Percentiles rank a stretch among this genome's conserved stretches.
These are phyloP conservation scores for Urostyla sp. DNA, from an alignment of 73 alveolate genomes.

Conservation along the genomic window DNA sequence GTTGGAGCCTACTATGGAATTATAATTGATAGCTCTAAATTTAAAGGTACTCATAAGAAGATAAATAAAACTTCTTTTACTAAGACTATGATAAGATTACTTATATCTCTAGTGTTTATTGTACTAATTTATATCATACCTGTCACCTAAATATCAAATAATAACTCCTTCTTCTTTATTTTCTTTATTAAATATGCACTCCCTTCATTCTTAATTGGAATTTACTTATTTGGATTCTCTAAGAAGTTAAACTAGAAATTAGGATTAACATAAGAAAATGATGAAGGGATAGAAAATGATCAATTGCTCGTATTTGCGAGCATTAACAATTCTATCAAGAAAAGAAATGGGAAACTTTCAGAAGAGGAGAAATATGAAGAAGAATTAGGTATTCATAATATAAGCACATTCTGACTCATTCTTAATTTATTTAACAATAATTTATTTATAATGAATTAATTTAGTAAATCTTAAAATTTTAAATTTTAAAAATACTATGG, in stretches of 20 bases:
- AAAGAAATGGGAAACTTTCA: too few species aligned
- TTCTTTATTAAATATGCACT: slow-evolving; percentile 22
- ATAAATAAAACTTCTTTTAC: background rate
- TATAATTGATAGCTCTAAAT: slow-evolving; percentile 27
- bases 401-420: too few species aligned
- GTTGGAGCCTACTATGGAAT: slow-evolving; percentile 31
- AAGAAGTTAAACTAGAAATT: slow-evolving; percentile 23
- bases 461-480: too few species aligned
- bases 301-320: too few species aligned
- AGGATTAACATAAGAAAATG: background rate
- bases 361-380: too few species aligned
- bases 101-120: background rate
- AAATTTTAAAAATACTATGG: too few species aligned
- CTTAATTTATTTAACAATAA: too few species aligned
- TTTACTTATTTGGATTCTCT: slow-evolving; percentile 26
- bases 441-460: too few species aligned
- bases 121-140: slow-evolving; percentile 31
- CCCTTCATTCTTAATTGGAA: slow-evolving; percentile 44
- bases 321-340: too few species aligned
- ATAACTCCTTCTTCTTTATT: background rate
- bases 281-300: too few species aligned
- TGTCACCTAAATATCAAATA: background rate
- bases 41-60: slow-evolving; percentile 18
- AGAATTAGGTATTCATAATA: too few species aligned
- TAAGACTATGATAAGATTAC: background rate